Evolutionary conservation across 169 alveolate species (phyloP).

Genomic region (Plasmodium malariae): DNA sequence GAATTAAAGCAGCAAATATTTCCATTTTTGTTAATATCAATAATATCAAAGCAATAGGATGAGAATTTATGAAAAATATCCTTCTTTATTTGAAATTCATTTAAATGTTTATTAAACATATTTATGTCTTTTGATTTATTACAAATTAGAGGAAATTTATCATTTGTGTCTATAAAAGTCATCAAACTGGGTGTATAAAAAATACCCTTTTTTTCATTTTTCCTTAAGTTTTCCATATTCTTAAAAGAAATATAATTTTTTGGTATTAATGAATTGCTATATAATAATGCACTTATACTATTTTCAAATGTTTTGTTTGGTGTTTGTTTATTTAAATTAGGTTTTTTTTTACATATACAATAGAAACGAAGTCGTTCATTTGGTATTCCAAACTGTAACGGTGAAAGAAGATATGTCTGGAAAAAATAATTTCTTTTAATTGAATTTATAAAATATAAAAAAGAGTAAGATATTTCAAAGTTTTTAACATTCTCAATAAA

Average conservation of each 20-base stretch:
- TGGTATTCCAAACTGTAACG: conserved; percentile 70
- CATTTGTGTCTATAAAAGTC: conserved; percentile 52
- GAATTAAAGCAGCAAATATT: conserved; percentile 27
- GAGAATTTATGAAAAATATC: conserved; percentile 8
- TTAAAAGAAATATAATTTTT: conserved; percentile 14
- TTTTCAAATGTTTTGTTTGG: not conserved
- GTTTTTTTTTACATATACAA: conserved; percentile 55
- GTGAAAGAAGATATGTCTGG: conserved; percentile 60
- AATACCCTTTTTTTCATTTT: not conserved
- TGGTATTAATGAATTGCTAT: conserved; percentile 59
- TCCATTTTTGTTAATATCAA: conserved; percentile 32
- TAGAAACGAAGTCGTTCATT: conserved; percentile 74
- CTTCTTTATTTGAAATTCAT: conserved; percentile 5
- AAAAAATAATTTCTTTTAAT: conserved; percentile 60
- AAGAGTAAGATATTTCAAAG: conserved; percentile 59
- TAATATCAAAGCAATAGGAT: conserved; percentile 64
- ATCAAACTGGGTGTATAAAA: conserved; percentile 58
- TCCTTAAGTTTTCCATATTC: not conserved
- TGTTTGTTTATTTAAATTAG: not conserved
- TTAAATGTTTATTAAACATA: conserved; percentile 10
- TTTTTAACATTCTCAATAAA: conserved; percentile 73
- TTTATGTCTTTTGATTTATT: conserved; percentile 9
- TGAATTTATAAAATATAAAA: conserved; percentile 53
- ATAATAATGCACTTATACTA: not conserved
- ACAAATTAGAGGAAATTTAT: conserved; percentile 12